These are phyloP conservation scores for Panaeolus papilionaceus DNA, from an alignment of 768 basidiomycete species.

Conservation along the genomic window DNA sequence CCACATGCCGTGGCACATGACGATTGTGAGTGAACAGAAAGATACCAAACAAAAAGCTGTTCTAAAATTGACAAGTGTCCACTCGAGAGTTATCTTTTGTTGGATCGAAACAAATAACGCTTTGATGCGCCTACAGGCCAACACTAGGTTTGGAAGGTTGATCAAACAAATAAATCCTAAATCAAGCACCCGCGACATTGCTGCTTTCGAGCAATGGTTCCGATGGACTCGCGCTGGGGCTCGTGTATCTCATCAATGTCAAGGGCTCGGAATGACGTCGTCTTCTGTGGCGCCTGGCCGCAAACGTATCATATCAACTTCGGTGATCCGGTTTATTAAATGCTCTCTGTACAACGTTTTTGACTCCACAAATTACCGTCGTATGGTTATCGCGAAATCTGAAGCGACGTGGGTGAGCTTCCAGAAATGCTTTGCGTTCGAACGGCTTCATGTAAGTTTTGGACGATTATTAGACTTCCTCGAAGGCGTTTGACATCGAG, in stretches of 20 bases:
- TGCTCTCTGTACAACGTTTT: not conserved
- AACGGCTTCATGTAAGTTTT: not conserved
- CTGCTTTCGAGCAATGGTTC: not conserved
- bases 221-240: not conserved
- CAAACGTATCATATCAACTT: not conserved
- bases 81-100: not conserved
- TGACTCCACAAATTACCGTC: not conserved
- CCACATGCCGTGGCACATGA: conserved; percentile 10
- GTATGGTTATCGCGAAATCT: not conserved
- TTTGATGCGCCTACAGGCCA: too few species aligned
- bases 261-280: not conserved
- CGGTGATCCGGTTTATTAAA: not conserved
- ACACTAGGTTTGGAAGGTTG: too few species aligned
- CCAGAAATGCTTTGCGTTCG: not conserved
- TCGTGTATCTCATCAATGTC: not conserved
- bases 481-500: not conserved
- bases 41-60: not conserved
- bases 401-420: not conserved
- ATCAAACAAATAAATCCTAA: too few species aligned
- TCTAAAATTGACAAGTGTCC: not conserved
- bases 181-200: too few species aligned
- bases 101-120: not conserved
- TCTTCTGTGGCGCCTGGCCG: not conserved
- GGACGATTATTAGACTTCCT: not conserved
- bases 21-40: not conserved